Percentiles rank a stretch among this genome's conserved stretches.
Conservation (phyloP, 2,329 filamentous ascomycete species). For the Fusarium sp. region DNA sequence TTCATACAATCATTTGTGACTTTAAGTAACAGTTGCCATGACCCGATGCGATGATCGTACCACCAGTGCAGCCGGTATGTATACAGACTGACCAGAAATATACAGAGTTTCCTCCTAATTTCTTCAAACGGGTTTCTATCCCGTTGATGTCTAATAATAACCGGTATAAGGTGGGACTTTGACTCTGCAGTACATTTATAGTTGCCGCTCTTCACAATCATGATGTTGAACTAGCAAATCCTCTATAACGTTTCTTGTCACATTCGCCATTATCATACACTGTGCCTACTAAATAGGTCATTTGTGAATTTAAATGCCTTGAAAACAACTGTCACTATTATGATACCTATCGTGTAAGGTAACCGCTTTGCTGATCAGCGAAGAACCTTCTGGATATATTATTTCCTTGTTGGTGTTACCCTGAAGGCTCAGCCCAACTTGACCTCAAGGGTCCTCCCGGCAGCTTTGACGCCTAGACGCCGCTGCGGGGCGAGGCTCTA, state of each 20-base stretch:
- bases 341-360: not conserved
- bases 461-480: conserved; percentile 38
- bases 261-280: not conserved
- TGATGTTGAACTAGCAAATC: not conserved
- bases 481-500: conserved; percentile 23
- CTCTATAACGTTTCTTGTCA: no score
- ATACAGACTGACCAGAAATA: not conserved
- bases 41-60: not conserved
- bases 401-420: conserved; percentile 31
- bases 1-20: not conserved
- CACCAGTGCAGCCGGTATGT: not conserved
- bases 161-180: not conserved
- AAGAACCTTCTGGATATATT: conserved; percentile 32
- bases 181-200: fast-evolving
- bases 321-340: not conserved
- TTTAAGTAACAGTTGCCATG: not conserved
- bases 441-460: conserved; percentile 23
- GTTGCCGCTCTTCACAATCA: not conserved
- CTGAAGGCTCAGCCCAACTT: conserved; percentile 19
- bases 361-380: not conserved
- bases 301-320: not conserved
- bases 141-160: not conserved
- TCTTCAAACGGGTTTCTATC: not conserved
- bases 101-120: fast-evolving
- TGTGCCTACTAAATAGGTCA: not conserved